Conservation (phyloP, 2,329 filamentous ascomycete species). For the Scedosporium apiospermum region DNA sequence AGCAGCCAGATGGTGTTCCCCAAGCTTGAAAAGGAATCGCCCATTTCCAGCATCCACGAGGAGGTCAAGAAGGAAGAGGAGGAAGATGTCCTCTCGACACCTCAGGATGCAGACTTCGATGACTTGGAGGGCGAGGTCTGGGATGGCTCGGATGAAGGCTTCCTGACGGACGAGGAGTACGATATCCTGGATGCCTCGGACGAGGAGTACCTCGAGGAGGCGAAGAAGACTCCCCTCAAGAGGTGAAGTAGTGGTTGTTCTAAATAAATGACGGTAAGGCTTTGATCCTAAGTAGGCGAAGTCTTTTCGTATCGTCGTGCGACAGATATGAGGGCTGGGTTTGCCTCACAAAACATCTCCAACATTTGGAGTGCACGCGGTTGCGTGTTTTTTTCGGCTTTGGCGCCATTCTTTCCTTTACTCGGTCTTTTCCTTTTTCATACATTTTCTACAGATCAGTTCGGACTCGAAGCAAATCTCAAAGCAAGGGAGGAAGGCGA, state of each 20-base stretch:
- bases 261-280: neutral
- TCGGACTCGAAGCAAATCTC: neutral
- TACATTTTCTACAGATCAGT: neutral
- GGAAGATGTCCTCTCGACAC: conserved; percentile 36
- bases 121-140: conserved; percentile 41
- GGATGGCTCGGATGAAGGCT: conserved; percentile 60
- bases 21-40: conserved; percentile 89
- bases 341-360: neutral
- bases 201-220: conserved; percentile 62
- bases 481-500: neutral
- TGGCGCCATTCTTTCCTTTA: neutral
- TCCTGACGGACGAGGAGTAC: conserved; percentile 96
- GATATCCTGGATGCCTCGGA: conserved; percentile 94
- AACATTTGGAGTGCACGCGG: neutral
- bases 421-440: neutral
- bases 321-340: neutral
- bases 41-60: conserved; percentile 68
- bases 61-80: conserved; percentile 36
- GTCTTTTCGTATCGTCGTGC: neutral
- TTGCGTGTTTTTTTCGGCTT: neutral
- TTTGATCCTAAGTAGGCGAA: neutral
- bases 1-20: conserved; percentile 89
- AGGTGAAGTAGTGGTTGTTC: conserved; percentile 20
- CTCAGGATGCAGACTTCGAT: conserved; percentile 19
- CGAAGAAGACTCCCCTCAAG: conserved; percentile 26